Conservation (phyloP, 345 rosid species). For the Heritiera littoralis region DNA sequence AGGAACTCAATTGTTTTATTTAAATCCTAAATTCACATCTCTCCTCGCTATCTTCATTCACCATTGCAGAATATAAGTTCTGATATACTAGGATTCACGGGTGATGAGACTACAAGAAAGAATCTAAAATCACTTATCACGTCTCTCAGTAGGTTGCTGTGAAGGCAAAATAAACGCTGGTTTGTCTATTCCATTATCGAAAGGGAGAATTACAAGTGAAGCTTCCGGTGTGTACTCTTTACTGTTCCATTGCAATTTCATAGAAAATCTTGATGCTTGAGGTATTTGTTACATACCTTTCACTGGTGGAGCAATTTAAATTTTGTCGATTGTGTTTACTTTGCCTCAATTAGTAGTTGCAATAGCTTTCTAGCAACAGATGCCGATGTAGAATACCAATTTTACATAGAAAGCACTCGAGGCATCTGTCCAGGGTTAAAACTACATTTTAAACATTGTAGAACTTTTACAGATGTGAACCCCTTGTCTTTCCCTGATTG, state of each 20-base stretch:
- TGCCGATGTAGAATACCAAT: background rate
- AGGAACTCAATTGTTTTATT: background rate
- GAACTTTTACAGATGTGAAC: background rate
- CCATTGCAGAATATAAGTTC: slow-evolving; percentile 86
- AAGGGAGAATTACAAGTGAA: slow-evolving; percentile 4
- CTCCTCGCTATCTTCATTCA: background rate
- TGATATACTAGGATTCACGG: slow-evolving; percentile 96
- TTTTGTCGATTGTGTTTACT: background rate
- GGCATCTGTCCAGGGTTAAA: background rate
- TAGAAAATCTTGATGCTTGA: slow-evolving; percentile 16
- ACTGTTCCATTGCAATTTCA: background rate
- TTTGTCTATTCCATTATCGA: background rate
- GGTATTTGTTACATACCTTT: background rate
- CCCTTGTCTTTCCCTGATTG: background rate
- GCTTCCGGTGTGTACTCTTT: background rate
- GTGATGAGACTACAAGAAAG: slow-evolving; percentile 85
- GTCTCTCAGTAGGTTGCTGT: slow-evolving; percentile 91
- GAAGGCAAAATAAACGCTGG: slow-evolving; percentile 28
- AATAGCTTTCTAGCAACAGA: background rate
- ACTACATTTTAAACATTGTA: background rate
- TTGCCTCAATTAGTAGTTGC: background rate
- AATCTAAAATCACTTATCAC: slow-evolving; percentile 87
- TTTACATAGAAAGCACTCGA: background rate
- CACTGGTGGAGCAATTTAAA: slow-evolving; percentile 9
- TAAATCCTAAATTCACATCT: background rate